Percentiles rank a stretch among this genome's conserved stretches.
These are phyloP conservation scores for Clitopilus passeckerianus DNA, from an alignment of 768 basidiomycete genomes.

Conservation along the genomic window DNA sequence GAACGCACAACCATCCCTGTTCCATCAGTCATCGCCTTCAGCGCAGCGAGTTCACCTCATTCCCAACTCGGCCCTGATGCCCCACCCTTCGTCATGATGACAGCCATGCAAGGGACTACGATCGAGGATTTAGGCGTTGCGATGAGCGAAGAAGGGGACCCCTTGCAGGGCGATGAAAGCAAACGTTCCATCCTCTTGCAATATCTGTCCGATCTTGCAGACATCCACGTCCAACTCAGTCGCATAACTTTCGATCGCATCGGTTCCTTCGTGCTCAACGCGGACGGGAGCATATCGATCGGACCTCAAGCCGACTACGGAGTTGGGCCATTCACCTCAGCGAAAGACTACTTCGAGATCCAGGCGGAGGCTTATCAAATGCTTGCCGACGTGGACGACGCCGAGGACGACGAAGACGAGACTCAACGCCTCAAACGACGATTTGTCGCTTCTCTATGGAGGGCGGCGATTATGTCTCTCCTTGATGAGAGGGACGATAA, in stretches of 20 bases:
- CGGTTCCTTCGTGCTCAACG: slow-evolving; percentile 31
- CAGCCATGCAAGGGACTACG: slow-evolving; percentile 32
- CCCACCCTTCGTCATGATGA: slow-evolving; percentile 38
- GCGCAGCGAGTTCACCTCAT: slow-evolving; percentile 25
- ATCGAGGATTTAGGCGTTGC: slow-evolving; percentile 37
- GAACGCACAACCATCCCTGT: slow-evolving; percentile 36
- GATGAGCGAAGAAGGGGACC: slow-evolving; percentile 21
- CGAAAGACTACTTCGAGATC: slow-evolving; percentile 32
- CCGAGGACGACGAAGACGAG: slow-evolving; percentile 14
- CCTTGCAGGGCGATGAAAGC: slow-evolving; percentile 26
- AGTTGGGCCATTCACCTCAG: slow-evolving; percentile 32
- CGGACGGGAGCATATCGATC: slow-evolving; percentile 26
- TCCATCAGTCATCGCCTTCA: slow-evolving; percentile 30
- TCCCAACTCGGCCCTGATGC: slow-evolving; percentile 31
- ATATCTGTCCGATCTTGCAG: slow-evolving; percentile 34
- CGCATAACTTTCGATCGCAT: slow-evolving; percentile 33
- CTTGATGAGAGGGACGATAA: slow-evolving; percentile 31
- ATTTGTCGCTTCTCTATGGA: slow-evolving; percentile 34
- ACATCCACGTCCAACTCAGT: slow-evolving; percentile 35
- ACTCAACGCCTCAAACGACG: slow-evolving; percentile 17
- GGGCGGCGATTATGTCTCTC: slow-evolving; percentile 35
- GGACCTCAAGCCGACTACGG: slow-evolving; percentile 38
- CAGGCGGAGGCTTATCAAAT: slow-evolving; percentile 35
- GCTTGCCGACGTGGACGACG: slow-evolving; percentile 28
- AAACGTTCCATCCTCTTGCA: slow-evolving; percentile 29